Evolutionary conservation across 2,329 filamentous ascomycete genomes (phyloP).

Genomic region (Sclerotinia glacialis): DNA sequence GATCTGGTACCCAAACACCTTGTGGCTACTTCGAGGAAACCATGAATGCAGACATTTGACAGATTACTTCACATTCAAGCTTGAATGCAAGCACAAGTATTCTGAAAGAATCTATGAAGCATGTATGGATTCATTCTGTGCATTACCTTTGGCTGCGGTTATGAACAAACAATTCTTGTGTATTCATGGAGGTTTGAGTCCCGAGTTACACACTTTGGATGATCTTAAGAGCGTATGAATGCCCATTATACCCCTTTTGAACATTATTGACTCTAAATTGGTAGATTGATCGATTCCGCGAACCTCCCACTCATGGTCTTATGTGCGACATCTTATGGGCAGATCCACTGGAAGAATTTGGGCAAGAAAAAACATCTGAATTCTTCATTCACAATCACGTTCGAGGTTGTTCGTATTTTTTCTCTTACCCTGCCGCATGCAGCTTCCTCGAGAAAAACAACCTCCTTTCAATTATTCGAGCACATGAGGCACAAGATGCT

Average conservation of each 20-base stretch:
- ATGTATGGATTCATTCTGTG: conserved; percentile 97
- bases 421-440: conserved; percentile 95
- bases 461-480: conserved; percentile 90
- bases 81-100: conserved; percentile 99
- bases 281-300: conserved; percentile 94
- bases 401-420: conserved; percentile 98
- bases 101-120: conserved; percentile 94
- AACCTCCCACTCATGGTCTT: conserved; percentile 92
- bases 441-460: conserved; percentile 99
- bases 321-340: conserved; percentile 99
- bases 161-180: conserved; percentile 99
- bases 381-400: conserved; percentile 99
- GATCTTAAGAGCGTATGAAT: conserved; percentile 77
- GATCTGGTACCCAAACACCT: conserved; percentile 97
- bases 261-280: conserved; percentile 11
- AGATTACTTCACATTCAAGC: conserved; percentile 99
- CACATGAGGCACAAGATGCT: conserved; percentile 97
- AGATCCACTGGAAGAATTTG: conserved; percentile 95
- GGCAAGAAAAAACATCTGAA: conserved; percentile 96
- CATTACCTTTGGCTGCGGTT: conserved; percentile 85
- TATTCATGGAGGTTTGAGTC: conserved; percentile 94
- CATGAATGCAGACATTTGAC: conserved; percentile 99
- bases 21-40: conserved; percentile 96
- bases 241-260: not conserved
- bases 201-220: conserved; percentile 92